phyloP scores from a whole-genome alignment of 805 yeast genomes.

The Tetrapisispora pingtungensis region DNA sequence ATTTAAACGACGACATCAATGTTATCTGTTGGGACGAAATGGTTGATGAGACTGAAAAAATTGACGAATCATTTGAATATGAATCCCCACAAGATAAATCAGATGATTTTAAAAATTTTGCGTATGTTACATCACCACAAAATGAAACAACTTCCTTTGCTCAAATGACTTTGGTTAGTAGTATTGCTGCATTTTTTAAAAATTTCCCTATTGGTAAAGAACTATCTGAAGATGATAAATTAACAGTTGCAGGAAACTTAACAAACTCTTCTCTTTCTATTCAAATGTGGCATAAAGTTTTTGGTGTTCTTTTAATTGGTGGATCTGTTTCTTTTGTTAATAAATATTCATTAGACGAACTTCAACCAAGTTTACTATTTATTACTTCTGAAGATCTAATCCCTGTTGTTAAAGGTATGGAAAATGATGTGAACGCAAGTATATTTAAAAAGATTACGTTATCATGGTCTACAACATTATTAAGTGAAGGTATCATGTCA shows the following conservation, averaged over 20 bases:
- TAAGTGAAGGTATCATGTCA: slow-evolving; percentile 43
- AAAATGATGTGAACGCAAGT: neutral
- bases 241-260: slow-evolving; percentile 20
- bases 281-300: slow-evolving; percentile 36
- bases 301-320: slow-evolving; percentile 29
- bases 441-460: slow-evolving; percentile 19
- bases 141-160: slow-evolving; percentile 32
- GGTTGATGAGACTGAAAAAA: slow-evolving; percentile 6
- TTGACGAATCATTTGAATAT: slow-evolving; percentile 21
- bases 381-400: slow-evolving; percentile 7
- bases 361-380: slow-evolving; percentile 17
- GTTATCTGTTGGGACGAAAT: slow-evolving; percentile 23
- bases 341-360: slow-evolving; percentile 19
- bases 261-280: slow-evolving; percentile 16
- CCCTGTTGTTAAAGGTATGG: slow-evolving; percentile 2
- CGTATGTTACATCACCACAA: slow-evolving; percentile 16
- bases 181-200: slow-evolving; percentile 40
- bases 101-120: slow-evolving; percentile 30
- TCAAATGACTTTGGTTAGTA: slow-evolving; percentile 43
- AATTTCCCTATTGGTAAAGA: slow-evolving; percentile 31
- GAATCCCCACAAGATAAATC: slow-evolving; percentile 24
- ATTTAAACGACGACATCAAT: slow-evolving; percentile 2
- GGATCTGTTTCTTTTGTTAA: slow-evolving; percentile 21
- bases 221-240: slow-evolving; percentile 22
- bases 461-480: slow-evolving; percentile 33